A percentile compares a stretch with the other conserved stretches of the same genome.
phyloP scores from a whole-genome alignment of 768 basidiomycete species.

The Tulasnella sp. region DNA sequence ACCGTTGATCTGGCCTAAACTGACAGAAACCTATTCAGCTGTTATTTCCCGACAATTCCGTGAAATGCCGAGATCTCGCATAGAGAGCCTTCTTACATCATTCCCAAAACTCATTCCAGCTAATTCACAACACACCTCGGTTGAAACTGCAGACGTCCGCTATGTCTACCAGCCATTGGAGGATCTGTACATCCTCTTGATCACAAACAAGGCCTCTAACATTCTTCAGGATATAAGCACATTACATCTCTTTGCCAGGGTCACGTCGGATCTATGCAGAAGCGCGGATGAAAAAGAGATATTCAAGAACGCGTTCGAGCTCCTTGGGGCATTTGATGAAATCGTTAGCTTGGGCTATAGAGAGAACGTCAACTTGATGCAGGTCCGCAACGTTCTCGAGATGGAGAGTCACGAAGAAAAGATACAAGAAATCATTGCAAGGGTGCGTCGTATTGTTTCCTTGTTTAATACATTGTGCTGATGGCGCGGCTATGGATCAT shows the following conservation, averaged over 20 bases:
- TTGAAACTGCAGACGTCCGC: constrained; percentile 87
- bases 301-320: constrained; percentile 77
- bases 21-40: constrained; percentile 35
- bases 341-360: constrained; percentile 71
- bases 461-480: neutral
- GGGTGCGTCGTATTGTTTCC: constrained; percentile 37
- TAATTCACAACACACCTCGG: constrained; percentile 91
- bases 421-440: constrained; percentile 95
- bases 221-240: constrained; percentile 98
- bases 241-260: constrained; percentile 82
- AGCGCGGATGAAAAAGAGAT: constrained; percentile 84
- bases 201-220: constrained; percentile 98
- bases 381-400: constrained; percentile 34
- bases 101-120: constrained; percentile 96
- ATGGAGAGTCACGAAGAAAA: constrained; percentile 39
- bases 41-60: constrained; percentile 94
- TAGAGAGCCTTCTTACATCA: constrained; percentile 90
- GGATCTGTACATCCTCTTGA: constrained; percentile 91
- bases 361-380: constrained; percentile 33
- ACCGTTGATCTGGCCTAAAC: neutral
- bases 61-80: constrained; percentile 79
- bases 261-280: constrained; percentile 84
- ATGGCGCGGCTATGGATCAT: neutral
- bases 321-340: constrained; percentile 93
- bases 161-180: constrained; percentile 96